phyloP scores from a whole-genome alignment of 495 filamentous ascomycete genomes.

The Aspergillus hancockii region DNA sequence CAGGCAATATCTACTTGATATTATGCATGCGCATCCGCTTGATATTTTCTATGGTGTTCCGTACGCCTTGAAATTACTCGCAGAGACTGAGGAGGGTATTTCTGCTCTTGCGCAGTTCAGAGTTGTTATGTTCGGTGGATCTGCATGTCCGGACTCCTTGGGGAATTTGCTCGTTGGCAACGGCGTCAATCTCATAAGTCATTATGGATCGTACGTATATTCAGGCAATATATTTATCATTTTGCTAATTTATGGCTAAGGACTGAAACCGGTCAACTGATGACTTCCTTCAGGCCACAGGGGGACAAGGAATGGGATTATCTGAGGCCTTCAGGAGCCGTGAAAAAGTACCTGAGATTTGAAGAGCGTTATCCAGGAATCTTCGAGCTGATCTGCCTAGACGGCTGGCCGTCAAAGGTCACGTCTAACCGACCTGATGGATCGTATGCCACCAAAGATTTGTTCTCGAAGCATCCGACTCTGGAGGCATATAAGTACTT shows the following conservation, averaged over 20 bases:
- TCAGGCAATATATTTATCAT: too few relatives aligned
- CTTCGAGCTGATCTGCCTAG: conserved; percentile 59
- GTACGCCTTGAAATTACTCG: conserved; percentile 55
- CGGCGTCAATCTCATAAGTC: conserved; percentile 55
- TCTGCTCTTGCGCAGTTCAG: conserved; percentile 43
- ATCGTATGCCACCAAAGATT: conserved; percentile 38
- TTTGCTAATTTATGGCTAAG: conserved; percentile 15
- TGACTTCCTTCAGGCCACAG: conserved; percentile 49
- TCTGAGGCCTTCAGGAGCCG: conserved; percentile 44
- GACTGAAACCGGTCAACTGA: conserved; percentile 59
- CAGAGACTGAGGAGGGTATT: conserved; percentile 50
- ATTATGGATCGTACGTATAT: conserved; percentile 52
- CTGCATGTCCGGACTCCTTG: conserved; percentile 56
- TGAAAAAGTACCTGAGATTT: conserved; percentile 48
- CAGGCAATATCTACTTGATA: conserved; percentile 48
- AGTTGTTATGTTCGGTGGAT: conserved; percentile 53
- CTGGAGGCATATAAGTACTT: conserved; percentile 60
- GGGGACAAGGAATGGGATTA: conserved; percentile 69
- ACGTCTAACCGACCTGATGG: conserved; percentile 55
- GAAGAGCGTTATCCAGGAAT: conserved; percentile 54
- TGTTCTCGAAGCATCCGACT: conserved; percentile 56
- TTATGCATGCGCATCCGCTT: conserved; percentile 44
- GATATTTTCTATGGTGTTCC: conserved; percentile 58
- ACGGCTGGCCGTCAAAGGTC: conserved; percentile 64
- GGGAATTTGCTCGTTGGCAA: conserved; percentile 54